Evolutionary conservation across 768 basidiomycete species (phyloP), one percentile per base, ranked within the genome.

Genomic region (Tylopilus sp.): DNA sequence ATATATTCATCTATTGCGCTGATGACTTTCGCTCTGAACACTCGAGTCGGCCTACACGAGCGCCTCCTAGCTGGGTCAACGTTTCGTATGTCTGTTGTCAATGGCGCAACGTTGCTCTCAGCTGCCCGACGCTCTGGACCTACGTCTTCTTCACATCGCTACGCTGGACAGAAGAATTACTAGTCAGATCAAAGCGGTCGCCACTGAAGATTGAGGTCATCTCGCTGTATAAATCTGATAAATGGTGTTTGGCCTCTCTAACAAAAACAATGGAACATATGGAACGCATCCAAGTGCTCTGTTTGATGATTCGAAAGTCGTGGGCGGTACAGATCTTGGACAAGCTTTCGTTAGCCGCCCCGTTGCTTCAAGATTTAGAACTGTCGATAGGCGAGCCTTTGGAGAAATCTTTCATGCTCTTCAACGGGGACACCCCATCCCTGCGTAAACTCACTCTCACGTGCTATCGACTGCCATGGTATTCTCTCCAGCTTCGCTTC

Each of bases 401-500:
- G 3, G 6, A 33, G 26, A 9, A 2, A 26, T 26, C 26, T 4
- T 13, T 33, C 31, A 9, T 25, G 7, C 36, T 31, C 17, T 47
- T 51, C 18, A 2, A 47, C 18, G 50, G 44, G 6, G n/a, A 11
- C 17, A 23, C 28, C 12, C 28, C 50, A 20, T 28, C 33, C 28
- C 50, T 47, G 13, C 44, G 28, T 6, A 25, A 21, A 4, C 18
- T 47, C 6, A n/a, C 7, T n/a, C 13, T 47, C 12, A 12, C 4
- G n/a, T 3, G 12, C 4, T 46, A 10, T 40, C 28, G 21, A 1
- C 2, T 38, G 20, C 47, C 31, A 6, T 52, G 40, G 51, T 3
- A 30, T 21, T 43, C 21, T 9, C 20, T 53, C 35, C n/a, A 21
- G 20, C 35, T 39, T 15, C 22, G 45, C 35, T 59, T 63, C 36